Conservation (phyloP, 1,284 basidiomycete species). For the Peniophora sp. region DNA sequence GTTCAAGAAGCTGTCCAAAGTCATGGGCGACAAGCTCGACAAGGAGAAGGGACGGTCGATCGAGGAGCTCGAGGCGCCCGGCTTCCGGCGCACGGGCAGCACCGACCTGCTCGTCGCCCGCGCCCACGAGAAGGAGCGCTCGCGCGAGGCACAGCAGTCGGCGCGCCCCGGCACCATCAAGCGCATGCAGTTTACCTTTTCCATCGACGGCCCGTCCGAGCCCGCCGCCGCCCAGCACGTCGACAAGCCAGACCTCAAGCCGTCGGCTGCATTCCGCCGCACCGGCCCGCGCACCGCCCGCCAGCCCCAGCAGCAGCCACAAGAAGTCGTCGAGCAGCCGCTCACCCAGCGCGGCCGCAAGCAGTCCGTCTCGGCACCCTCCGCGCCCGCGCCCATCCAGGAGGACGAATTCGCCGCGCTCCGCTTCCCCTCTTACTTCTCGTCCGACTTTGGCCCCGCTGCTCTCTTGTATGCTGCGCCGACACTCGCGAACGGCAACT, state of each 20-base stretch:
- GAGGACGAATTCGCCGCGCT: conserved; percentile 24
- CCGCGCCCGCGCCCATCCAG: conserved; percentile 10
- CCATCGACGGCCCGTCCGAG: conserved; percentile 58
- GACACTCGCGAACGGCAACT: conserved; percentile 55
- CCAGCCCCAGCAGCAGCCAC: conserved; percentile 11
- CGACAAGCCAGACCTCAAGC: conserved; percentile 59
- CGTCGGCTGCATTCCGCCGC: conserved; percentile 41
- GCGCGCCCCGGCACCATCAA: conserved; percentile 62
- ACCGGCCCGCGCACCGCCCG: conserved; percentile 25
- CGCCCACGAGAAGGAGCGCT: conserved; percentile 71
- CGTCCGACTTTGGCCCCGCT: conserved; percentile 62
- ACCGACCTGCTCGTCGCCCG: conserved; percentile 71
- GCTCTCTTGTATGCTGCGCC: conserved; percentile 65
- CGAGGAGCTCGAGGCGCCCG: conserved; percentile 71
- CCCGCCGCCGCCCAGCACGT: conserved; percentile 35
- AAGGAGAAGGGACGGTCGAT: conserved; percentile 84
- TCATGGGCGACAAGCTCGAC: conserved; percentile 81
- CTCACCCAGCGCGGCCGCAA: conserved; percentile 33
- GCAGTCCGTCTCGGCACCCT: conserved; percentile 8
- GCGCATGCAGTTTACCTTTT: conserved; percentile 81
- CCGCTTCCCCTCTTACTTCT: conserved; percentile 66
- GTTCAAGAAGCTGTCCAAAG: conserved; percentile 77
- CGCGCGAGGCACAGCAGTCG: conserved; percentile 60
- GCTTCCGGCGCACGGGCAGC: conserved; percentile 64
- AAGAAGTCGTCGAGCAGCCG: conserved; percentile 25